Evolutionary conservation across 805 yeast genomes (phyloP), one percentile per base, ranked within the genome.

Genomic region (Hanseniaspora vineae): DNA sequence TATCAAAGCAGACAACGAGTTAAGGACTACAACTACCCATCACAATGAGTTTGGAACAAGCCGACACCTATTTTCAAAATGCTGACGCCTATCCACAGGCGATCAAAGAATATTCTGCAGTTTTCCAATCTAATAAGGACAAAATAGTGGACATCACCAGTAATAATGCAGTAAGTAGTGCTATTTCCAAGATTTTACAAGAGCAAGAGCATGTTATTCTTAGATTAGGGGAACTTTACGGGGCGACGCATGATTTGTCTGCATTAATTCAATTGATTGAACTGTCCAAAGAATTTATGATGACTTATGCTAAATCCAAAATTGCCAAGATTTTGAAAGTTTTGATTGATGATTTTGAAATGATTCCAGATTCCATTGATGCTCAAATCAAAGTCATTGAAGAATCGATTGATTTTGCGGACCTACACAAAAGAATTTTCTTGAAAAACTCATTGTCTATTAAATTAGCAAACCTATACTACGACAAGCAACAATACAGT

Each of bases 311-410:
- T 44, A 92, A 92, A 67, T 84, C 96, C 14, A 92, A 92, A 65
- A 84, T 95, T 9, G 95, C 97, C 18, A 92, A 90, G 64, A 84
- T 90, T 48, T 81, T 90, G 55, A 82, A 81, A 57, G 73, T 78
- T 39, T 71, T 92, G 59, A 80, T 92, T 56, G 97, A 90, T 58
- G 69, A 77, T 52, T 78, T 85, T 57, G 89, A 85, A 50, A 60
- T 62, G 20, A 75, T 80, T 54, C 82, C 78, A 39, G 70, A 71
- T 53, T 73, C 81, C 3, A 64, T 80, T 44, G 88, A 83, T 54
- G 66, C 77, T 33, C 94, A 89, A 58, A 82, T 88, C 50, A 64
- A 69, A 43, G 78, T 87, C 15, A 81, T 90, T 49, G 73, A 78
- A 55, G 87, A 84, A 46, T 78, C 87, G 57, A 84, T 90, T 54